Evolutionary conservation across 179 eudicot genomes (phyloP).

Genomic region (Spinacia oleracea): DNA sequence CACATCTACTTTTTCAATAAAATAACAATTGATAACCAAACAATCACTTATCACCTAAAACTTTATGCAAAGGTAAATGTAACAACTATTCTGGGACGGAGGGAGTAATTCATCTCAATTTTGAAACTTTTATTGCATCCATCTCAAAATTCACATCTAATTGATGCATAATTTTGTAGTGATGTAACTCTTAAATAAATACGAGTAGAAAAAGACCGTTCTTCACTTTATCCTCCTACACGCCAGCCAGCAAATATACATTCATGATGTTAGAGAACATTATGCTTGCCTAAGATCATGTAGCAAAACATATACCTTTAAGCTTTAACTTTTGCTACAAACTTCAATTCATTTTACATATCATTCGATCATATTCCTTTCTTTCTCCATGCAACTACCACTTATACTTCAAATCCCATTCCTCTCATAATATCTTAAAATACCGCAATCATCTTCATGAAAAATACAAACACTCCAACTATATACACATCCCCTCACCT

Average conservation of each 20-base stretch:
- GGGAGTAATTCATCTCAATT: too few species aligned
- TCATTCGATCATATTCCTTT: conserved; percentile 41
- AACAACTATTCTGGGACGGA: too few species aligned
- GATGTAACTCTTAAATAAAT: too few species aligned
- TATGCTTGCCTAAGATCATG: conserved; percentile 4
- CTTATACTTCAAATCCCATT: conserved; percentile 20
- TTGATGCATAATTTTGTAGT: too few species aligned
- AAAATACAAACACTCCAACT: neutral
- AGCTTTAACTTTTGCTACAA: conserved; percentile 18
- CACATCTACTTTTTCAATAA: too few species aligned
- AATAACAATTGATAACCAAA: too few species aligned
- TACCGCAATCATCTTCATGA: neutral
- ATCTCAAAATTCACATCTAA: too few species aligned
- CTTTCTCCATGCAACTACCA: conserved; percentile 37
- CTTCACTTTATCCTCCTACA: neutral
- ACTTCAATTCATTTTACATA: neutral
- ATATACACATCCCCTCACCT: conserved; percentile 4
- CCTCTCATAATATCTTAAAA: conserved; percentile 8
- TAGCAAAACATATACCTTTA: conserved; percentile 15
- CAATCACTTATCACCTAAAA: too few species aligned
- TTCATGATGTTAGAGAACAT: neutral
- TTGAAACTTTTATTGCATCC: too few species aligned
- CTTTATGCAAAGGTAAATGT: too few species aligned
- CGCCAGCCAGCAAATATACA: neutral
- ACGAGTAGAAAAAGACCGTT: too few species aligned